Evolutionary conservation across 2,329 filamentous ascomycete genomes (phyloP), one percentile per base, ranked within the genome.

Genomic region (Alternaria rosae): DNA sequence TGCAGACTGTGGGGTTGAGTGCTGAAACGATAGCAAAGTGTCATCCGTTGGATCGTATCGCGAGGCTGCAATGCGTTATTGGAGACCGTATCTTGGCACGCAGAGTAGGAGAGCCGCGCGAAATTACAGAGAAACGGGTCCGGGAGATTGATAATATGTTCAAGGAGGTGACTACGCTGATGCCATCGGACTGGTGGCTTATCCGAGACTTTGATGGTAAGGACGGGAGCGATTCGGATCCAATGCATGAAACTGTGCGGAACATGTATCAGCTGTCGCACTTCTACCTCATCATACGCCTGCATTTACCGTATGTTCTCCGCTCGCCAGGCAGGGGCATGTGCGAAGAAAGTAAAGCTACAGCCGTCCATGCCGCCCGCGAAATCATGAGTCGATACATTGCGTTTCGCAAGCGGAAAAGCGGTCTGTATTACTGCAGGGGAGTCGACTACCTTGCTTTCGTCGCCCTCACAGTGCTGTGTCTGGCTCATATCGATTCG

Each of bases 21-120:
- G 13, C 43, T 57, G 52, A 58, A 12, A 43, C 23, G 6, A 15
- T 69, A 21, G 56, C 54, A 23, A 32, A 62, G 0, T 74, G 75
- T 25, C 65, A 70, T 6, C 71, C 77, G 1, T 44, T 73, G 6
- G 74, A 73, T 1, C 62, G 67, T 5, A 65, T 82, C n/a, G 76
- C 79, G 45, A 71, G 76, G 1, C 61, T 76, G 35, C 71, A 79
- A 12, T 69, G 65, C 17, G 68, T 71, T 15, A 71, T 81, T 13
- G 76, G 77, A 5, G 75, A 67, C 9, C 73, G 70, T 4, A 81
- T 85, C 12, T 62, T 83, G 1, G 72, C 79, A 52, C 79, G 51
- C 17, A 17, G 17, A 38, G 38, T 15, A 38, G 50, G 30, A 38
- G 35, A 15, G n/a, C 32, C n/a, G 13, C n/a, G n/a, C 35, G 30